Evolutionary conservation across 2,329 filamentous ascomycete species (phyloP).

Genomic region (Fusarium siculi): DNA sequence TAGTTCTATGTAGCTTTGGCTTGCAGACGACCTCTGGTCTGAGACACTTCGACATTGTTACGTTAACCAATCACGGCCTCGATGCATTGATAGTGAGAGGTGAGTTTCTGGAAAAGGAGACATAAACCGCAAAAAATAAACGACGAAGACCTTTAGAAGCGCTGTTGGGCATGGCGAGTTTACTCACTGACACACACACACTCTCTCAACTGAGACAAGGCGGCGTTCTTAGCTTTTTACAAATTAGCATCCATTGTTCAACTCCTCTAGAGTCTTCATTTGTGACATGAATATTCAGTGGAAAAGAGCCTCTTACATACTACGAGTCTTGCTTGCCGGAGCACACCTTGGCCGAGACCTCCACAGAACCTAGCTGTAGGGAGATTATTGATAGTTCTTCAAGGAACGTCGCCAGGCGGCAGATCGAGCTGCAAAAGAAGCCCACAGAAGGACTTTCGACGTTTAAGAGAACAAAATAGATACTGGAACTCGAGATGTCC

Average conservation of each 20-base stretch:
- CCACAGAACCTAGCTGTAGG: rapidly evolving
- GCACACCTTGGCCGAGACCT: not conserved
- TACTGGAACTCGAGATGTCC: not conserved
- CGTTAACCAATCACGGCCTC: not conserved
- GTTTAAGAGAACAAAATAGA: not conserved
- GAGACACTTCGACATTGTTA: not conserved
- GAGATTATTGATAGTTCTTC: not conserved
- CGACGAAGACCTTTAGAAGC: no score
- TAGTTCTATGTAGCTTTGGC: not conserved
- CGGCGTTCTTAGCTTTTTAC: not conserved
- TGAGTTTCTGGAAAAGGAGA: not conserved
- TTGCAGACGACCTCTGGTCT: not conserved
- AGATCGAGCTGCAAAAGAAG: not conserved
- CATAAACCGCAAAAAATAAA: not conserved
- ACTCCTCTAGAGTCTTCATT: not conserved
- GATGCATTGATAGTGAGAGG: no score
- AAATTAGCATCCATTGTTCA: no score
- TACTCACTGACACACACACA: not conserved
- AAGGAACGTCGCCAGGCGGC: no score
- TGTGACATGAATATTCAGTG: rapidly evolving
- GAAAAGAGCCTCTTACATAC: not conserved
- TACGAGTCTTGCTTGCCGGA: not conserved
- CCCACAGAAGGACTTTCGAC: rapidly evolving
- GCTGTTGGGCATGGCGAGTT: not conserved
- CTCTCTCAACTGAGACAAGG: not conserved